Evolutionary conservation across 2,329 filamentous ascomycete genomes (phyloP), one percentile per base, ranked within the genome.

Genomic region (Pyrenophora graminea): DNA sequence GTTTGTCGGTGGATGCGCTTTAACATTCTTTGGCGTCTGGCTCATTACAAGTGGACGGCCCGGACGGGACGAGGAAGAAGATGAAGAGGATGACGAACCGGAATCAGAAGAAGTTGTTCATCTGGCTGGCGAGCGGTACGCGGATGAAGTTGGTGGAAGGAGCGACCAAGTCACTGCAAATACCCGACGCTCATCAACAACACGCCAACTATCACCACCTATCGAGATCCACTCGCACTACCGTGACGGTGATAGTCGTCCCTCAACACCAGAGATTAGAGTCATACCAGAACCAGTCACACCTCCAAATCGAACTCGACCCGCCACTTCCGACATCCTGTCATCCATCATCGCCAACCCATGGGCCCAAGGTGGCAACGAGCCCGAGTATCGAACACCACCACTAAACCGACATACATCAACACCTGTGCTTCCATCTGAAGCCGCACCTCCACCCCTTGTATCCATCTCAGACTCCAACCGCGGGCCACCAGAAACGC

Each of bases 21-120:
- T 99, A 58, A 99, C 94, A 1, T 99, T 99, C 72, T 86, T 93
- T 53, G 94, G 94, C 8, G 94, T 99, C n/a, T 97, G 94, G 74
- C 83, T 97, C 61, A 97, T 99, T 67, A 97, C 94, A 1, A 96
- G 89, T 65, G 91, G 91, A 46, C 82, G 92, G 61, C 60, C 56
- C 5, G 46, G 49, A 3, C 52, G 52, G 13, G 41, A 57, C 12
- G 45, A 48, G n/a, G 81, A 84, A 3, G 81, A 85, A 3, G 83
- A 86, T 6, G 80, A 83, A 12, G 68, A 74, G 9, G 34, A 45
- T 37, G 49, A 67, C 15, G 67, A 69, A 7, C 59, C 69, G 15
- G 74, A 77, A 37, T 66, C 73, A 3, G 73, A 74, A 54, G 75
- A 78, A 33, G 69, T 68, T 2, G 77, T 79, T 46, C 66, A 73